These are phyloP conservation scores for Camptophora hylomeconis DNA, from an alignment of 2,329 filamentous ascomycete species.

Conservation along the genomic window DNA sequence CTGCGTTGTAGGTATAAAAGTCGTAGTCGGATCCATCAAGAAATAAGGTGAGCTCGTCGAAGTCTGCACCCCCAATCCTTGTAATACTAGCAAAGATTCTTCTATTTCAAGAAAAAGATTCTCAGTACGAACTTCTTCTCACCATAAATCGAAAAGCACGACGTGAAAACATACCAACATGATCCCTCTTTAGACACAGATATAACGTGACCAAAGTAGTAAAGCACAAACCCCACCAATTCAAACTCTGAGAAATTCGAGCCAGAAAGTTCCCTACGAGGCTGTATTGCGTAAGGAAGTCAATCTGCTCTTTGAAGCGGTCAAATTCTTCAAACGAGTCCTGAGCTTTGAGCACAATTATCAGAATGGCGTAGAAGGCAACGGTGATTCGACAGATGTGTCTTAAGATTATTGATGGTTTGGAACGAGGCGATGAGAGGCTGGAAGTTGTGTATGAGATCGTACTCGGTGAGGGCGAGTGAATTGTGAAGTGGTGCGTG, in stretches of 20 bases:
- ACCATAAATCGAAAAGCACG: no score
- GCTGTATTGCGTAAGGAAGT: constrained; percentile 20
- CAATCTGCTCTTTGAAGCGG: constrained; percentile 19
- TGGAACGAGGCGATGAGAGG: constrained; percentile 37
- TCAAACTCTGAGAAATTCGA: constrained; percentile 23
- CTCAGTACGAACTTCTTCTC: constrained; percentile 26
- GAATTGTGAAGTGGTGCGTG: constrained; percentile 46
- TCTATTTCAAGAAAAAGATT: constrained; percentile 42
- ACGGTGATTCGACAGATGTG: constrained; percentile 33
- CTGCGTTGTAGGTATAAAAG: constrained; percentile 78
- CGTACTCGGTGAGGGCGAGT: constrained; percentile 73
- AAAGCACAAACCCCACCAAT: constrained; percentile 30
- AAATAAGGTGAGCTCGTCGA: constrained; percentile 58
- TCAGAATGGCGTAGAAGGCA: constrained; percentile 27
- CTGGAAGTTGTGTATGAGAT: constrained; percentile 86
- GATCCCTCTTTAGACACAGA: constrained; percentile 33
- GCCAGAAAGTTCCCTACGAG: constrained; percentile 19
- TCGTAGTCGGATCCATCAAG: constrained; percentile 47
- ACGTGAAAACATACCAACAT: constrained; percentile 32
- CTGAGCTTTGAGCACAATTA: constrained; percentile 24
- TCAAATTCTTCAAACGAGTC: constrained; percentile 19
- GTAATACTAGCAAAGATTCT: constrained; percentile 78
- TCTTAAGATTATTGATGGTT: constrained; percentile 29
- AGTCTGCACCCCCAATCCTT: constrained; percentile 83
- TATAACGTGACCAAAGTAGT: constrained; percentile 29